These are phyloP conservation scores for Colletotrichum costaricense DNA, from an alignment of 2,329 filamentous ascomycete genomes.

Conservation along the genomic window DNA sequence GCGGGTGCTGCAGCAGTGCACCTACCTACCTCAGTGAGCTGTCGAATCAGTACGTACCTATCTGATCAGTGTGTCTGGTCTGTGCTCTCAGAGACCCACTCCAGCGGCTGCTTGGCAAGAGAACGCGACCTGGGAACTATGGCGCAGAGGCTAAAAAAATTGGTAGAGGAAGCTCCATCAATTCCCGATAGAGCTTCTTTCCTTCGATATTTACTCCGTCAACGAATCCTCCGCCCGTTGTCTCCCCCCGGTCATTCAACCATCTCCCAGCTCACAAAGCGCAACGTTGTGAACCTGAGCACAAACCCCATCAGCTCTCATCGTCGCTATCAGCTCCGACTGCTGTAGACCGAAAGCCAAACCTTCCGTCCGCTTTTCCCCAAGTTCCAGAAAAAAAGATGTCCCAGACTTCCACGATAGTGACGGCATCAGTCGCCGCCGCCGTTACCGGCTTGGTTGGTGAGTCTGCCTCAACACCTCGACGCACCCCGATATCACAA, in stretches of 20 bases:
- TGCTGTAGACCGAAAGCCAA: neutral
- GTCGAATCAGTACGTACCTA: constrained; percentile 3
- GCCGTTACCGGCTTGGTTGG: constrained; percentile 70
- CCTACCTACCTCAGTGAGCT: neutral
- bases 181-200: constrained; percentile 35
- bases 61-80: constrained; percentile 12
- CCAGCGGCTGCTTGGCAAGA: constrained; percentile 21
- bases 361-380: constrained; percentile 38
- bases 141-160: constrained; percentile 38
- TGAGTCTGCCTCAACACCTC: constrained; percentile 49
- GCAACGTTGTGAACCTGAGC: constrained; percentile 4
- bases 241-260: constrained; percentile 9
- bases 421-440: constrained; percentile 71
- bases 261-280: constrained; percentile 12
- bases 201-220: constrained; percentile 27
- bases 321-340: neutral
- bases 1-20: neutral
- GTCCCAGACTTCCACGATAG: constrained; percentile 62
- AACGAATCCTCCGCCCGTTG: constrained; percentile 20
- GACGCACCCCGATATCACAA: neutral
- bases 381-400: constrained; percentile 17
- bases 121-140: constrained; percentile 32
- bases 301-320: neutral
- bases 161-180: constrained; percentile 36
- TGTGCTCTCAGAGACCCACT: constrained; percentile 27